Evolutionary conservation across 805 yeast genomes (phyloP).

Genomic region (Starmerella ratchasimensis): DNA sequence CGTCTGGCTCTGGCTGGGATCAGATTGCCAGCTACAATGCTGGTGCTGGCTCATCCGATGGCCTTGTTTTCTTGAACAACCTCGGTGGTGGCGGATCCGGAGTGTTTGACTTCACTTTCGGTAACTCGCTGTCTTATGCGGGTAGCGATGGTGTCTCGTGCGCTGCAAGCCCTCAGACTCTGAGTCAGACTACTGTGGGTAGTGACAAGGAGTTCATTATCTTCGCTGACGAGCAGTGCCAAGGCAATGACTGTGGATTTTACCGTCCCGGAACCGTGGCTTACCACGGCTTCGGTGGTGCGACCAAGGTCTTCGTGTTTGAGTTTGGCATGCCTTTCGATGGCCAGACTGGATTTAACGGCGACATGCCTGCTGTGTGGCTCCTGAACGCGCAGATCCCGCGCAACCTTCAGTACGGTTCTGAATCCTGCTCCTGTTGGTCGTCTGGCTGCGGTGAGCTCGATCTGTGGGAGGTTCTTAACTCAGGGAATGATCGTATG

Average conservation of each 20-base stretch:
- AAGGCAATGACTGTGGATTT: slow-evolving; percentile 56
- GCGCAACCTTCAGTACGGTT: slow-evolving; percentile 91
- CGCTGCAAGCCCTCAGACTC: slow-evolving; percentile 52
- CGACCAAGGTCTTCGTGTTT: slow-evolving; percentile 71
- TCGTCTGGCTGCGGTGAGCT: slow-evolving; percentile 93
- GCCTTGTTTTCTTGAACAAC: slow-evolving; percentile 73
- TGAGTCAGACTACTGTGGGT: slow-evolving; percentile 51
- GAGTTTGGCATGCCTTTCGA: slow-evolving; percentile 90
- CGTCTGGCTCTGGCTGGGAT: slow-evolving; percentile 45
- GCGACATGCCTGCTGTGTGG: slow-evolving; percentile 98
- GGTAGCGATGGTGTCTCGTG: slow-evolving; percentile 64
- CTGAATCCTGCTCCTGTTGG: slow-evolving; percentile 86
- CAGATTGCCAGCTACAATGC: slow-evolving; percentile 59
- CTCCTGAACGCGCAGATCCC: slow-evolving; percentile 89
- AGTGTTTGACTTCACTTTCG: slow-evolving; percentile 71
- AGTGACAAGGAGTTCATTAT: slow-evolving; percentile 73
- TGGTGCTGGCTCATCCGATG: slow-evolving; percentile 53
- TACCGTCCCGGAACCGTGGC: slow-evolving; percentile 81
- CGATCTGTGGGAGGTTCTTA: slow-evolving; percentile 81
- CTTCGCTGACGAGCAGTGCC: slow-evolving; percentile 42
- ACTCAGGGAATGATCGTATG: slow-evolving; percentile 59
- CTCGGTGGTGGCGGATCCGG: slow-evolving; percentile 77
- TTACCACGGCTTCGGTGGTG: slow-evolving; percentile 84
- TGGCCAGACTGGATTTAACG: slow-evolving; percentile 36
- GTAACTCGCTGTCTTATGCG: slow-evolving; percentile 81